A percentile compares a stretch with the other conserved stretches of the same genome.
Evolutionary conservation across 2,329 filamentous ascomycete genomes (phyloP).

Genomic region (Stemphylium vesicarium): DNA sequence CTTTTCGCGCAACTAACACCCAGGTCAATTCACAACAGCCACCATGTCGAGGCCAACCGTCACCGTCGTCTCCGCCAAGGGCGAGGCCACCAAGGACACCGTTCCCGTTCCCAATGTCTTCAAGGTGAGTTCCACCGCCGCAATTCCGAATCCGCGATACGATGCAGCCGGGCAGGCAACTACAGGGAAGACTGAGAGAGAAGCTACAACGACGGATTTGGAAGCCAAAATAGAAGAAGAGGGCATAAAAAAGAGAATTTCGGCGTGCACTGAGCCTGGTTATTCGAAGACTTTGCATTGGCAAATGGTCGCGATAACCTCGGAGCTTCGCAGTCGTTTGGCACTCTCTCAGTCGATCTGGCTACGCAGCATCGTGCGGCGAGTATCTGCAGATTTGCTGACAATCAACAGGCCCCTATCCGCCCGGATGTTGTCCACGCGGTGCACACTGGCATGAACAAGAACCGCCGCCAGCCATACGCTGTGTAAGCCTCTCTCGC

Average conservation of each 20-base stretch:
- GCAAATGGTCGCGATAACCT: slow-evolving; percentile 4
- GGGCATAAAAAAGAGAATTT: neutral
- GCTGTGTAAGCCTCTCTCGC: slow-evolving; percentile 71
- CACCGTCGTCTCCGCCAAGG: slow-evolving; percentile 95
- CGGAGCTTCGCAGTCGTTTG: neutral
- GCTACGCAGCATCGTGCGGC: neutral
- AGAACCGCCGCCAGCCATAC: slow-evolving; percentile 99
- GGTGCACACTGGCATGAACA: slow-evolving; percentile 98
- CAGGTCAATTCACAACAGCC: slow-evolving; percentile 35
- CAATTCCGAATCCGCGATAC: slow-evolving; percentile 20
- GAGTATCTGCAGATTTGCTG: slow-evolving; percentile 3
- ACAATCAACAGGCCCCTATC: slow-evolving; percentile 71
- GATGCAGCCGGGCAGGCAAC: slow-evolving; percentile 10
- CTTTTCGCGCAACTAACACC: slow-evolving; percentile 37
- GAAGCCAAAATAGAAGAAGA: slow-evolving; percentile 16
- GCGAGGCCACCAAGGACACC: slow-evolving; percentile 86
- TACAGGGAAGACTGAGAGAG: slow-evolving; percentile 4
- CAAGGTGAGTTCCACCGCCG: slow-evolving; percentile 56
- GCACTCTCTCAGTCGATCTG: slow-evolving; percentile 1
- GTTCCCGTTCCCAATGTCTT: slow-evolving; percentile 96
- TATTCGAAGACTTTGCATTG: slow-evolving; percentile 3
- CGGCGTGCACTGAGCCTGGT: slow-evolving; percentile 1
- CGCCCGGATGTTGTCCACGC: slow-evolving; percentile 99
- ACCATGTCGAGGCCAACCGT: slow-evolving; percentile 91
- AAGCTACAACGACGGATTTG: slow-evolving; percentile 13